Base-by-base conservation (phyloP, 179 eudicot genomes). In the Silene vulgaris region DNA sequence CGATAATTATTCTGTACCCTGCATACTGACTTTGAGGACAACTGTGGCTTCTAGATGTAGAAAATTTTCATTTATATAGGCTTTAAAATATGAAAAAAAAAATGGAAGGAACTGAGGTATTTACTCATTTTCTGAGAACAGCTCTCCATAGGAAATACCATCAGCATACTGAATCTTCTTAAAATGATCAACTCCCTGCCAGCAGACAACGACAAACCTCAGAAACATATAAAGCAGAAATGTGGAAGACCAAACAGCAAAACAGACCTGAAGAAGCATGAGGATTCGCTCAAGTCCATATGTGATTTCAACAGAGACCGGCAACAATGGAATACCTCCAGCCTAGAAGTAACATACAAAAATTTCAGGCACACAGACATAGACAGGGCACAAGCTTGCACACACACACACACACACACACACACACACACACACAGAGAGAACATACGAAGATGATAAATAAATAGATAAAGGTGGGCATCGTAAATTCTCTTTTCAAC, bases 181-280 rank as follows among this genome's bases (percentile, higher is more conserved):
- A 87, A 95, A 95, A 88, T 92, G 99, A 81, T 95, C 99, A 69
- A 95, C 99, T 81, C 96, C 97, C 99, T 92, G 86, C 80, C 75
- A 75, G 81, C 64, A 57, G 57, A 23, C 60, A 20, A 52, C 28
- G 59, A 81, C 16, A 77, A 79, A 65, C 23, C 74, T 82, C 70
- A 78, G 66, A 63, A 54, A 62, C 17, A 71, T 50, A 64, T 54
- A 54, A 57, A 74, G 11, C 14, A 19, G 75, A 3, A 48, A 30
- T 43, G 56, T 28, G 63, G 32, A 21, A 67, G 17, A 65, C 14
- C 8, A 48, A 74, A 43, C 30, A 43, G 57, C 74, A 65, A 77
- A 17, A 50, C 63, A 76, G 69, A 95, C 99, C 99, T 95, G 99
- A 78, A 95, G 99, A 69, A 88, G 85, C 99, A 95, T 95, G 74